These are phyloP conservation scores for Nectriaceae sp. DNA, from an alignment of 2,329 filamentous ascomycete species.

Conservation along the genomic window DNA sequence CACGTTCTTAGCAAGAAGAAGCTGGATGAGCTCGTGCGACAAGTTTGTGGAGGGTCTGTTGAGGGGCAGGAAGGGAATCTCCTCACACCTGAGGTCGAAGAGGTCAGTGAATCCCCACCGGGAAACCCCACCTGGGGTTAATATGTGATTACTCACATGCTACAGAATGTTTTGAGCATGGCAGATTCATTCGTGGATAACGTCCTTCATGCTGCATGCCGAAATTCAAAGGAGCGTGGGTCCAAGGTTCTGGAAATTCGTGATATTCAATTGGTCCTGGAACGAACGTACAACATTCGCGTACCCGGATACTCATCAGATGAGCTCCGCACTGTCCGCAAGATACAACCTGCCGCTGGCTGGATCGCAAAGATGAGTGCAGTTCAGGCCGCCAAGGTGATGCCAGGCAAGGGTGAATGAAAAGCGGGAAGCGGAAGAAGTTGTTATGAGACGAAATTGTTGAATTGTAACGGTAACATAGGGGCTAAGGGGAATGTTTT, in stretches of 20 bases:
- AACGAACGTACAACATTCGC: constrained; percentile 85
- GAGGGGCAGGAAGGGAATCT: constrained; percentile 74
- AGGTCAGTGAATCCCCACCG: constrained; percentile 59
- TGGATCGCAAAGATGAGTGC: constrained; percentile 99
- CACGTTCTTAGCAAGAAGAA: constrained; percentile 97
- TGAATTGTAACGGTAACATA: no score
- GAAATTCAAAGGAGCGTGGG: constrained; percentile 88
- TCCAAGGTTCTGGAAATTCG: constrained; percentile 88
- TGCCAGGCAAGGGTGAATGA: constrained; percentile 60
- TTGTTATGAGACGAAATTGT: no score
- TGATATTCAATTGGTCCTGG: constrained; percentile 80
- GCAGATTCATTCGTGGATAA: constrained; percentile 95
- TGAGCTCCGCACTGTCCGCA: constrained; percentile 90
- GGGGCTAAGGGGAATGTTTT: no score
- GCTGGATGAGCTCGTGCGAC: constrained; percentile 89
- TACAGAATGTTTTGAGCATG: constrained; percentile 79
- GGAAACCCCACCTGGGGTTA: neutral
- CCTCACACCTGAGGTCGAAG: constrained; percentile 90
- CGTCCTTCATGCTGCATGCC: constrained; percentile 83
- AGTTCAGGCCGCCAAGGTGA: constrained; percentile 89
- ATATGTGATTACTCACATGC: constrained; percentile 18
- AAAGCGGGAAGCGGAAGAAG: no score
- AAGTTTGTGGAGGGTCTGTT: constrained; percentile 81
- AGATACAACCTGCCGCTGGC: constrained; percentile 81
- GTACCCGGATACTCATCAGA: constrained; percentile 95